Conservation (phyloP, 352 stramenopile species). For the Globisporangium acanthophoron region DNA sequence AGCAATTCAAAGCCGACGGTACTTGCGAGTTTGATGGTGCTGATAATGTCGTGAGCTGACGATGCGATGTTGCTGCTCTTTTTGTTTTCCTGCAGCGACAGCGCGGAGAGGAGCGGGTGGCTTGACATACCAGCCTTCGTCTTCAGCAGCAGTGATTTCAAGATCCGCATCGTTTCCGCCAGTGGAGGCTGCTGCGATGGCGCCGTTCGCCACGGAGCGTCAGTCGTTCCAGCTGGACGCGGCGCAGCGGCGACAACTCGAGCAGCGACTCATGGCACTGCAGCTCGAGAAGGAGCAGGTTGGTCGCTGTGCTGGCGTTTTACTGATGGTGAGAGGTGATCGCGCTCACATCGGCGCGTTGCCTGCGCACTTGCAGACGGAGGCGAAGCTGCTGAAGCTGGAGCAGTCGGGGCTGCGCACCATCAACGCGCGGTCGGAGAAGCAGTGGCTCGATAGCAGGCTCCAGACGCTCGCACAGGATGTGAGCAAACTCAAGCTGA, state of each 20-base stretch:
- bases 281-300: constrained; percentile 50
- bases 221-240: constrained; percentile 36
- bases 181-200: constrained; percentile 1
- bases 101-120: constrained; percentile 6
- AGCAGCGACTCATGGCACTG: constrained; percentile 33
- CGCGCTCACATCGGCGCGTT: not conserved
- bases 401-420: constrained; percentile 35
- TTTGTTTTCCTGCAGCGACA: constrained; percentile 4
- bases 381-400: constrained; percentile 33
- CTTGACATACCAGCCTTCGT: not conserved
- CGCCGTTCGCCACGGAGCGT: constrained; percentile 38
- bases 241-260: constrained; percentile 30
- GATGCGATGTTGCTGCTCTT: not conserved
- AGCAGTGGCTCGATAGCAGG: constrained; percentile 23
- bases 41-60: not conserved
- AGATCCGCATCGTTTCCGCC: constrained; percentile 11
- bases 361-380: constrained; percentile 14
- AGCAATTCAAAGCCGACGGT: constrained; percentile 26
- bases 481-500: constrained; percentile 29
- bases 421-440: constrained; percentile 37
- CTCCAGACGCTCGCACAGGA: constrained; percentile 24
- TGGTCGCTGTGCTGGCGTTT: not conserved
- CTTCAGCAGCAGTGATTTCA: not conserved
- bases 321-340: not conserved
- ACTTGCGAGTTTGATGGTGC: not conserved